Evolutionary conservation across 176 grass and related monocot genomes (phyloP).

Genomic region (Oryza longistaminata): DNA sequence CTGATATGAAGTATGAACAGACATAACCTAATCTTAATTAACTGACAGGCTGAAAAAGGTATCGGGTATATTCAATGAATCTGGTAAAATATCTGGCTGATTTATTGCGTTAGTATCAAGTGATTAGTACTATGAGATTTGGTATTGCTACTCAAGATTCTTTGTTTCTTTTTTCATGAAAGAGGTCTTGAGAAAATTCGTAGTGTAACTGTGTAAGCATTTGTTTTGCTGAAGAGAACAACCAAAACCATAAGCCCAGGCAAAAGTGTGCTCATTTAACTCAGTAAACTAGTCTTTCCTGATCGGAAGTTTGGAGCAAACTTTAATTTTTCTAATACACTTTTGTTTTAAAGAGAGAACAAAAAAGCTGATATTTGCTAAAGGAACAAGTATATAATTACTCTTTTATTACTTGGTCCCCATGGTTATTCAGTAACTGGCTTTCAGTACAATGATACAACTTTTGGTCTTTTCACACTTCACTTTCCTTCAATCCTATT

Average conservation of each 20-base stretch:
- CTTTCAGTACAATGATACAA: conserved; percentile 21
- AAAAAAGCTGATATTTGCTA: conserved; percentile 25
- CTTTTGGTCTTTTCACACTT: conserved; percentile 40
- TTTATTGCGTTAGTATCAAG: not conserved
- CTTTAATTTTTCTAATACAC: not conserved
- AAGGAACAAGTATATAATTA: conserved; percentile 12
- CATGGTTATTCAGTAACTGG: conserved; percentile 10
- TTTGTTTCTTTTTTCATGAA: not conserved
- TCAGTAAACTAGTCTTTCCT: not conserved
- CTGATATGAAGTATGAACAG: conserved; percentile 51
- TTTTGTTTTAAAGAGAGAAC: not conserved
- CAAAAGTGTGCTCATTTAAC: not conserved
- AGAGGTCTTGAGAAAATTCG: not conserved
- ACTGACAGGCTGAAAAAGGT: not conserved
- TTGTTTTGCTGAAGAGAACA: not conserved
- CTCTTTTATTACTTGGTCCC: conserved; percentile 44
- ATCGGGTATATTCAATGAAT: not conserved
- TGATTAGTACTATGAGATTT: not conserved
- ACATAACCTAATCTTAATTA: conserved; percentile 6
- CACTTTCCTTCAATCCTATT: conserved; percentile 8
- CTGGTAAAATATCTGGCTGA: conserved; percentile 35
- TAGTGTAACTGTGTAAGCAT: not conserved
- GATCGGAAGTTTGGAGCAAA: not conserved
- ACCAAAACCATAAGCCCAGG: not conserved
- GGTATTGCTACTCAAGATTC: not conserved